Evolutionary conservation across 192 early-diverging fungal species (phyloP).

Genomic region (Funneliformis geosporum): DNA sequence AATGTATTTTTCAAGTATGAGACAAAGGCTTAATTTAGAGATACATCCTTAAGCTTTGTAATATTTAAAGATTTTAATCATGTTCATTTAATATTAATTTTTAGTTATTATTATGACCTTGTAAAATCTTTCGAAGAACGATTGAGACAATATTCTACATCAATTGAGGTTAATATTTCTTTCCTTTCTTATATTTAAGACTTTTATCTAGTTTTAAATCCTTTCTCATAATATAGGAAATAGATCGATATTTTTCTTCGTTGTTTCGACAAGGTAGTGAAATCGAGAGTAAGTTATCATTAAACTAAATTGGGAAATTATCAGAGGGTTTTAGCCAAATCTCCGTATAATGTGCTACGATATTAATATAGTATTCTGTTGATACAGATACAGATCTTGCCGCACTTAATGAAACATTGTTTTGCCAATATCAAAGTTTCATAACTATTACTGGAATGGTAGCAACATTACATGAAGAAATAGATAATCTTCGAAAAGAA

Average conservation of each 20-base stretch:
- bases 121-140: slow-evolving; percentile 18
- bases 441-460: slow-evolving; percentile 29
- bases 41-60: too few species aligned
- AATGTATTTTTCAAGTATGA: background rate
- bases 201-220: background rate
- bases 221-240: slow-evolving; percentile 14
- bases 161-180: slow-evolving; percentile 6
- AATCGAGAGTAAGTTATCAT: background rate
- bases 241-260: slow-evolving; percentile 20
- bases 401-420: slow-evolving; percentile 20
- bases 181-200: background rate
- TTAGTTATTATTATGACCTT: slow-evolving; percentile 27
- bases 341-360: background rate
- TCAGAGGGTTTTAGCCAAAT: too few species aligned
- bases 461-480: slow-evolving; percentile 19
- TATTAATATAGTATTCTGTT: background rate
- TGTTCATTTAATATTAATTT: background rate
- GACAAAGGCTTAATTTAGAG: background rate
- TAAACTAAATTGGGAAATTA: too few species aligned
- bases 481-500: slow-evolving; percentile 28
- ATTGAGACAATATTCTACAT: slow-evolving; percentile 17
- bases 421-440: slow-evolving; percentile 19
- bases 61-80: background rate
- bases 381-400: background rate
- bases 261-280: background rate